A percentile compares a stretch with the other conserved stretches of the same genome.
Conservation (phyloP, 495 filamentous ascomycete genomes). For the Penicillium riverlandense region DNA sequence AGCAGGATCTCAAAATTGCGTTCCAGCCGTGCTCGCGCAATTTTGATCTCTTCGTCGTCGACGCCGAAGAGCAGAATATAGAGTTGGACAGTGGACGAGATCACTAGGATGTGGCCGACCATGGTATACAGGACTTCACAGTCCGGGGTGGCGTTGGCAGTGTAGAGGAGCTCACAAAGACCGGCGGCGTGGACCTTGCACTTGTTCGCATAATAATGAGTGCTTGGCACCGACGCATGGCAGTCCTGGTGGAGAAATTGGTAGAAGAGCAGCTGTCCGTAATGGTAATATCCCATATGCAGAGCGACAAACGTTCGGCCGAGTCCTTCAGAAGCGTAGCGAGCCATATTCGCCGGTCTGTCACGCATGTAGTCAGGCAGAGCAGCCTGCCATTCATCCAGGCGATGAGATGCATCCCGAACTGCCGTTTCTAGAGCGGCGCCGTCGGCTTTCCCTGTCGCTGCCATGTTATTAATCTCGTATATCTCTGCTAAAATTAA, state of each 20-base stretch:
- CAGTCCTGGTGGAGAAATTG: conserved; percentile 27
- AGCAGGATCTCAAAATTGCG: conserved; percentile 33
- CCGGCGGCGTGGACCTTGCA: conserved; percentile 28
- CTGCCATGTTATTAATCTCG: conserved; percentile 21
- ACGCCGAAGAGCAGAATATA: conserved; percentile 29
- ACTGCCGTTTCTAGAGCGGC: conserved; percentile 8
- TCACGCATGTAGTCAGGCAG: conserved; percentile 25
- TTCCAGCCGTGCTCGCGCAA: conserved; percentile 23
- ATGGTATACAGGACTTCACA: conserved; percentile 33
- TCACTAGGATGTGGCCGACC: conserved; percentile 35
- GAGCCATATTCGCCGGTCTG: conserved; percentile 17
- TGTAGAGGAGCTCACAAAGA: conserved; percentile 30
- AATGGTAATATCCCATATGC: conserved; percentile 37
- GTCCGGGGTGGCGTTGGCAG: conserved; percentile 15
- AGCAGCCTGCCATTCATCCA: conserved; percentile 19
- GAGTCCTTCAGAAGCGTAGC: conserved; percentile 22
- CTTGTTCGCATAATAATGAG: conserved; percentile 19
- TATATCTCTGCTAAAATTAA: conserved; percentile 25
- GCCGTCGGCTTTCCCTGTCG: conserved; percentile 5
- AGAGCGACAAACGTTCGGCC: conserved; percentile 32
- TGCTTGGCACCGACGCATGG: not conserved
- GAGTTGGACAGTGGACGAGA: conserved; percentile 35
- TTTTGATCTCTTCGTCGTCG: conserved; percentile 11
- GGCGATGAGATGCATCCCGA: conserved; percentile 13
- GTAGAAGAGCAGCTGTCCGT: conserved; percentile 35